Percentiles rank a stretch among this genome's conserved stretches.
These are phyloP conservation scores for Rhytidiadelphus loreus DNA, from an alignment of 225 moss, liverwort and hornwort genomes.

Conservation along the genomic window DNA sequence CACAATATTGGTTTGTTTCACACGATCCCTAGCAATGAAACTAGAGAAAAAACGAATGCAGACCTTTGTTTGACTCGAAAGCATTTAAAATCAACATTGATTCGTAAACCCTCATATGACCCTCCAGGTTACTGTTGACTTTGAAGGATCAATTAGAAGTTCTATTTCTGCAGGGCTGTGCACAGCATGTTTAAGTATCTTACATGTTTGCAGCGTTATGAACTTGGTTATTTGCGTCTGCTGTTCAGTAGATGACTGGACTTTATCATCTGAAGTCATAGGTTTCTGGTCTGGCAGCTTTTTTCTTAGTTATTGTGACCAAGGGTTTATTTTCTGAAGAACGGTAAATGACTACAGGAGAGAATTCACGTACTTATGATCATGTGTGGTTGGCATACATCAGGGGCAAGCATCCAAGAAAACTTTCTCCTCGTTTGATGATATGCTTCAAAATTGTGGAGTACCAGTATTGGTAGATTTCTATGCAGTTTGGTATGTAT, in stretches of 20 bases:
- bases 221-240: neutral
- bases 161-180: neutral
- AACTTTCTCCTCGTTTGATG: constrained; percentile 92
- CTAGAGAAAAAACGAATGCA: neutral
- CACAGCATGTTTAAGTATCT: neutral
- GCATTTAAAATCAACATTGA: neutral
- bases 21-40: neutral
- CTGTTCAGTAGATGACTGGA: neutral
- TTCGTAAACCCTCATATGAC: neutral
- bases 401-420: constrained; percentile 72
- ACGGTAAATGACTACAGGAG: neutral
- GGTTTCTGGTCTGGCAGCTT: neutral
- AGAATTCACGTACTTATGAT: neutral
- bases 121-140: neutral
- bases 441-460: constrained; percentile 70
- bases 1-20: neutral
- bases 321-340: neutral
- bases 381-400: neutral
- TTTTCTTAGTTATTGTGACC: neutral
- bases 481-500: constrained; percentile 75
- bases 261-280: neutral
- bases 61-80: neutral
- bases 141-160: neutral
- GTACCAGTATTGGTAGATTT: constrained; percentile 92
- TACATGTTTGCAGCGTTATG: neutral